Conservation (phyloP, 2,329 filamentous ascomycete genomes). For the Colletotrichum sp. region DNA sequence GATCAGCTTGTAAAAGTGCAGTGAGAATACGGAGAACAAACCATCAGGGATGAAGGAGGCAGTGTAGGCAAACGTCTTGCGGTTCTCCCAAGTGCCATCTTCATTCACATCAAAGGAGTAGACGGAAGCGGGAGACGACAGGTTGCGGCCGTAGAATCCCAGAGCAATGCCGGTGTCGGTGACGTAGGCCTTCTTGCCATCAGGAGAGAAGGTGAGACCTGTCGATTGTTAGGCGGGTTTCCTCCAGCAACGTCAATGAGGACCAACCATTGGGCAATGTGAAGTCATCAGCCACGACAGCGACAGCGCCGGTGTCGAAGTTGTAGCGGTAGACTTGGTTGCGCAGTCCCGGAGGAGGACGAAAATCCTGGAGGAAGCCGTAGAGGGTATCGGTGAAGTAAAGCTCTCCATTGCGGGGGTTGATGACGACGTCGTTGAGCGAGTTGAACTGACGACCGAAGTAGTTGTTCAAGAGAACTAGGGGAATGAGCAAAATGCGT, state of each 20-base stretch:
- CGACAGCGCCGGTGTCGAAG: constrained; percentile 52
- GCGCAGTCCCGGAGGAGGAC: constrained; percentile 55
- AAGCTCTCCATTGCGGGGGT: constrained; percentile 57
- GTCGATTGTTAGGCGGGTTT: constrained; percentile 2
- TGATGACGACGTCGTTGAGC: constrained; percentile 61
- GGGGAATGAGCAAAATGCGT: fast-evolving
- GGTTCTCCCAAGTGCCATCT: constrained; percentile 52
- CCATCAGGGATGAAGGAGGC: constrained; percentile 64
- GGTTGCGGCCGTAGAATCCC: constrained; percentile 44
- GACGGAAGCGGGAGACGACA: constrained; percentile 28
- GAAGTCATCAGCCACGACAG: constrained; percentile 63
- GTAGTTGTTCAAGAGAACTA: constrained; percentile 61
- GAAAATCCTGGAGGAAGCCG: constrained; percentile 63
- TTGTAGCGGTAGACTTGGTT: constrained; percentile 66
- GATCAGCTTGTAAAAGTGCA: too few species aligned
- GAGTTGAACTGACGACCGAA: constrained; percentile 66
- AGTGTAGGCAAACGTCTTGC: constrained; percentile 61
- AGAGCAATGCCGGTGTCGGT: constrained; percentile 59
- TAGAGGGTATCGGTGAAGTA: constrained; percentile 71
- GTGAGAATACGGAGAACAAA: too few species aligned
- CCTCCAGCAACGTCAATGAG: fast-evolving
- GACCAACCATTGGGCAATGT: constrained; percentile 52
- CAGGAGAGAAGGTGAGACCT: constrained; percentile 60
- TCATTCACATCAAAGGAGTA: constrained; percentile 50
- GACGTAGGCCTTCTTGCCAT: constrained; percentile 57